Percentiles rank a stretch among this genome's conserved stretches.
Evolutionary conservation across 129 eudicot species (phyloP).

Genomic region (Ambrosia artemisiifolia): DNA sequence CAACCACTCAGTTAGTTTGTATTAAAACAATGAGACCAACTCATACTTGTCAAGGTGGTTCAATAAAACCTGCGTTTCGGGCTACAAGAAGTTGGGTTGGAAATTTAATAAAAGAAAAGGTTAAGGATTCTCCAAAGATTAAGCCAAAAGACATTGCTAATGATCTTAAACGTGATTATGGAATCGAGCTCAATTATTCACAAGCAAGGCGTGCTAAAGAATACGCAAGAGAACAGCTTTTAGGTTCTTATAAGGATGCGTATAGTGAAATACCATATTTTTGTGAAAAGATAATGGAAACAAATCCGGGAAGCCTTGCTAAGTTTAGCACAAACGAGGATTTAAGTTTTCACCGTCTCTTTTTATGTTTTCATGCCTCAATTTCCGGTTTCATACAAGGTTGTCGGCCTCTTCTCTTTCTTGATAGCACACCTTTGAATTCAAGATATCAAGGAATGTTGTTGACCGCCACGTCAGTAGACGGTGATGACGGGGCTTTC

Average conservation of each 20-base stretch:
- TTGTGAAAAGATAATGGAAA: conserved; percentile 48
- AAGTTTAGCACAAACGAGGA: conserved; percentile 48
- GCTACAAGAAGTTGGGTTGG: conserved; percentile 40
- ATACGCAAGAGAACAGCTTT: conserved; percentile 32
- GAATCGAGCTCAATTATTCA: conserved; percentile 38
- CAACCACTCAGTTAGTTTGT: conserved; percentile 35
- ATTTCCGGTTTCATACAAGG: conserved; percentile 29
- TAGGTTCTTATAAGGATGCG: conserved; percentile 41
- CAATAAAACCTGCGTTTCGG: conserved; percentile 31
- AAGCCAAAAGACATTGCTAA: conserved; percentile 40
- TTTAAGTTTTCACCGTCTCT: conserved; percentile 37
- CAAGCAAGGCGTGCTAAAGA: conserved; percentile 42
- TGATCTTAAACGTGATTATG: conserved; percentile 38
- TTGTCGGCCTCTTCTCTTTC: conserved; percentile 34
- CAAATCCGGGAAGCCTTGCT: conserved; percentile 55
- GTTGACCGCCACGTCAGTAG: conserved; percentile 37
- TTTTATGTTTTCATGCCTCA: conserved; percentile 35
- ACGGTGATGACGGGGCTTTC: conserved; percentile 38
- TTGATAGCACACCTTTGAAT: conserved; percentile 40
- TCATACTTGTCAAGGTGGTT: conserved; percentile 35
- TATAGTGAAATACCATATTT: conserved; percentile 42
- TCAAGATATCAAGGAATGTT: conserved; percentile 41
- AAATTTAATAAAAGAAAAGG: conserved; percentile 32
- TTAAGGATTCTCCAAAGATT: conserved; percentile 33
- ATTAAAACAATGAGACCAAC: conserved; percentile 33